phyloP scores from a whole-genome alignment of 345 rosid genomes.

The Mangifera indica region DNA sequence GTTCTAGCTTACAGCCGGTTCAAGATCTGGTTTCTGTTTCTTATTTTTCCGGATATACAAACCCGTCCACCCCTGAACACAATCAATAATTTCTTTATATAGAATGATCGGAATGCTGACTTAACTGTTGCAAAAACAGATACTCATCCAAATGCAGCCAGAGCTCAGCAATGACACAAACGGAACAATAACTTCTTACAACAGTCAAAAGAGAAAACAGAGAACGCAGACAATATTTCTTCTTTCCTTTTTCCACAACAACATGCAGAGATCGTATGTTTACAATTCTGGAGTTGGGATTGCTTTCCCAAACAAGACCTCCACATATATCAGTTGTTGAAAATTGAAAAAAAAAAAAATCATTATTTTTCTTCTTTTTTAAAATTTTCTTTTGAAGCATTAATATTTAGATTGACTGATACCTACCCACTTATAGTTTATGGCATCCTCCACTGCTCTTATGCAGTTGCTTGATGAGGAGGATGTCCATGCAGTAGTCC shows the following conservation, averaged over 20 bases:
- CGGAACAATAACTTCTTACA: neutral
- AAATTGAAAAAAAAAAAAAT: neutral
- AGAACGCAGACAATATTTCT: slow-evolving; percentile 7
- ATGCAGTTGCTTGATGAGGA: slow-evolving; percentile 37
- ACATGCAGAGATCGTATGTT: slow-evolving; percentile 37
- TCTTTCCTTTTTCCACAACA: slow-evolving; percentile 14
- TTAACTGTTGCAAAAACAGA: too few species aligned
- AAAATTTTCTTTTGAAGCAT: slow-evolving; percentile 9
- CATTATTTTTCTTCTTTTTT: neutral
- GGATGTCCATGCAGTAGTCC: slow-evolving; percentile 32
- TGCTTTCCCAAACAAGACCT: slow-evolving; percentile 35
- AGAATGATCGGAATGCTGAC: too few species aligned
- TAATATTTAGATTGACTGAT: slow-evolving; percentile 26
- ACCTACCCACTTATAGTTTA: slow-evolving; percentile 26
- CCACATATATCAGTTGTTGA: slow-evolving; percentile 20
- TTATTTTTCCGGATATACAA: too few species aligned
- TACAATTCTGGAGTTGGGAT: slow-evolving; percentile 48
- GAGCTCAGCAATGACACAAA: too few species aligned
- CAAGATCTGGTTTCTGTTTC: too few species aligned
- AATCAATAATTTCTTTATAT: too few species aligned
- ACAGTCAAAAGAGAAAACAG: neutral
- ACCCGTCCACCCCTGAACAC: too few species aligned
- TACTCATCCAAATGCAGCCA: too few species aligned
- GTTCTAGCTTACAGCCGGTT: too few species aligned
- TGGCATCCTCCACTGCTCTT: slow-evolving; percentile 44